Percentiles rank a stretch among this genome's conserved stretches.
phyloP scores from a whole-genome alignment of 148 eudicot species.

The Vaccinium corymbosum region DNA sequence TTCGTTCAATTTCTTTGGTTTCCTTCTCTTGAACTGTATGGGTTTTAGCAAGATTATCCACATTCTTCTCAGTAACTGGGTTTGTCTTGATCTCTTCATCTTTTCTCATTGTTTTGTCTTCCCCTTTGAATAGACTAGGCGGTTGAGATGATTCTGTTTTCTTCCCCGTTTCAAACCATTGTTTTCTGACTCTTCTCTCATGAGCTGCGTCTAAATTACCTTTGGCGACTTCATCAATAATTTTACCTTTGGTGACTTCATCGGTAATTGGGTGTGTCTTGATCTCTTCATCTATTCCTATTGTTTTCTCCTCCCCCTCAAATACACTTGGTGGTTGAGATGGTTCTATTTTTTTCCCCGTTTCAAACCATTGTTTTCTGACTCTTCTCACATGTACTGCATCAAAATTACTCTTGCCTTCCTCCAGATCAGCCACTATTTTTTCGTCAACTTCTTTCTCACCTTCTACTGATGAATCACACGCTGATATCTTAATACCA shows the following conservation, averaged over 20 bases:
- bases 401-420: constrained; percentile 29
- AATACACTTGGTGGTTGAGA: constrained; percentile 28
- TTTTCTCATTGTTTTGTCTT: constrained; percentile 25
- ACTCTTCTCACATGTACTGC: constrained; percentile 34
- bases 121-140: constrained; percentile 30
- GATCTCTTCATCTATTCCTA: constrained; percentile 30
- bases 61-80: constrained; percentile 16
- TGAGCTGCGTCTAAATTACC: constrained; percentile 35
- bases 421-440: constrained; percentile 23
- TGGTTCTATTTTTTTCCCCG: constrained; percentile 25
- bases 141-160: constrained; percentile 26
- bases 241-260: constrained; percentile 17
- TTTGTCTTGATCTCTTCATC: constrained; percentile 30
- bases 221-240: constrained; percentile 11
- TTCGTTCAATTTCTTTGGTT: constrained; percentile 22
- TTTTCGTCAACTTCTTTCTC: constrained; percentile 23
- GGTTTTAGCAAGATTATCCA: constrained; percentile 25
- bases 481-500: constrained; percentile 16
- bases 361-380: constrained; percentile 41
- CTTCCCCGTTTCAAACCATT: constrained; percentile 43
- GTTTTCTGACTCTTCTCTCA: constrained; percentile 29
- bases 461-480: constrained; percentile 25
- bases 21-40: constrained; percentile 26
- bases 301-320: constrained; percentile 30
- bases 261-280: constrained; percentile 18